Evolutionary conservation across 345 rosid species (phyloP).

Genomic region (Theobroma cacao): DNA sequence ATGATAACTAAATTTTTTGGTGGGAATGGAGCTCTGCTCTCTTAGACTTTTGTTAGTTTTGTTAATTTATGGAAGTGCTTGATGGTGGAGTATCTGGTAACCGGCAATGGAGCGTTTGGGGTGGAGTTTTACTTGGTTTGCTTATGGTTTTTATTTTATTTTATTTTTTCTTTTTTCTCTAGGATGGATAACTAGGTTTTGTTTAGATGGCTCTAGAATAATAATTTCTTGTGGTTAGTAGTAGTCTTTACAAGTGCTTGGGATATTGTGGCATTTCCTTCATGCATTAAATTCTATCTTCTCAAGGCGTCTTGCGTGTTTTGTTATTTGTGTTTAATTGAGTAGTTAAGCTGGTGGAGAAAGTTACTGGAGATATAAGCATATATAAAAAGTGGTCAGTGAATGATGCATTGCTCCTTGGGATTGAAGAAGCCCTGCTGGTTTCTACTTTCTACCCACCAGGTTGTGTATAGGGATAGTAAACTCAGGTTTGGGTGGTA

Average conservation of each 20-base stretch:
- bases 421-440: background rate
- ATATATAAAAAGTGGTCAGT: background rate
- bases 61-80: constrained; percentile 14
- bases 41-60: constrained; percentile 10
- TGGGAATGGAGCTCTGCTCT: background rate
- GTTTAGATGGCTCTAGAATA: background rate
- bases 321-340: constrained; percentile 6
- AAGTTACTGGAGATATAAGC: background rate
- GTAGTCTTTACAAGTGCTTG: background rate
- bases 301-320: background rate
- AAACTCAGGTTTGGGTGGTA: background rate
- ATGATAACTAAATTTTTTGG: constrained; percentile 15
- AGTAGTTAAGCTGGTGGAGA: background rate
- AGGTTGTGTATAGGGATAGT: background rate
- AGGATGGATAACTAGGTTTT: background rate
- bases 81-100: constrained; percentile 14
- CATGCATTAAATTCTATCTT: background rate
- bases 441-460: background rate
- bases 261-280: background rate
- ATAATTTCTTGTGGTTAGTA: background rate
- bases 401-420: background rate
- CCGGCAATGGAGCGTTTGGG: background rate
- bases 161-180: background rate
- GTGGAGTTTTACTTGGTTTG: background rate
- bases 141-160: constrained; percentile 2